These are phyloP conservation scores for Linum tenue DNA, from an alignment of 345 rosid species.

Conservation along the genomic window DNA sequence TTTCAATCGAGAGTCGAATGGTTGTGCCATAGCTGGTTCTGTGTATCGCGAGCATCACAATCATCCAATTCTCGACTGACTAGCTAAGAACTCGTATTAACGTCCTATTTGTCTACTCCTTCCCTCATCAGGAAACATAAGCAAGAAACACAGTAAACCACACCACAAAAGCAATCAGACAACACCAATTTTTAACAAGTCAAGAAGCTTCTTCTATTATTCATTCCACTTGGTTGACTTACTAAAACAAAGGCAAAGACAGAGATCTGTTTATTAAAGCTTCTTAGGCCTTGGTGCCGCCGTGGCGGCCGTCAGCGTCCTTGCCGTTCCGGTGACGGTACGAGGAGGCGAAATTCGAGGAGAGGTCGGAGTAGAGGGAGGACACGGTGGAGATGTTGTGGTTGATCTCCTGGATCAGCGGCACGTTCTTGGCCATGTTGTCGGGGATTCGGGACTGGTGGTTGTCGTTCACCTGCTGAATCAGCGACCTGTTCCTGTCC, in stretches of 20 bases:
- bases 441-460: constrained; percentile 65
- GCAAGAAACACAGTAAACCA: too few relatives aligned
- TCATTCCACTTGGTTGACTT: neutral
- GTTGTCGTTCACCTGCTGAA: constrained; percentile 83
- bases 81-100: too few relatives aligned
- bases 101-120: too few relatives aligned
- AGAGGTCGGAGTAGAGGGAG: constrained; percentile 62
- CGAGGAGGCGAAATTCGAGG: constrained; percentile 37
- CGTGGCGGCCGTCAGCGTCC: constrained; percentile 10
- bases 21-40: too few relatives aligned
- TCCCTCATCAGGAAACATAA: too few relatives aligned
- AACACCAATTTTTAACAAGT: too few relatives aligned
- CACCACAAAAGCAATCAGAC: neutral
- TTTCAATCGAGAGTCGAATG: too few relatives aligned
- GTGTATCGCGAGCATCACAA: too few relatives aligned
- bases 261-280: constrained; percentile 3
- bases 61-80: too few relatives aligned
- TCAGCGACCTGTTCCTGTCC: constrained; percentile 70
- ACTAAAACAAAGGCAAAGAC: neutral
- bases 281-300: constrained; percentile 2
- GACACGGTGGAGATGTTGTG: constrained; percentile 76
- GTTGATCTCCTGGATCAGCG: constrained; percentile 78
- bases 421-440: constrained; percentile 87
- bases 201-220: too few relatives aligned
- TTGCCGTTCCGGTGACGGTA: constrained; percentile 26